Base-by-base conservation (phyloP, 352 stramenopile species). In the Pythium guiyangense region DNA sequence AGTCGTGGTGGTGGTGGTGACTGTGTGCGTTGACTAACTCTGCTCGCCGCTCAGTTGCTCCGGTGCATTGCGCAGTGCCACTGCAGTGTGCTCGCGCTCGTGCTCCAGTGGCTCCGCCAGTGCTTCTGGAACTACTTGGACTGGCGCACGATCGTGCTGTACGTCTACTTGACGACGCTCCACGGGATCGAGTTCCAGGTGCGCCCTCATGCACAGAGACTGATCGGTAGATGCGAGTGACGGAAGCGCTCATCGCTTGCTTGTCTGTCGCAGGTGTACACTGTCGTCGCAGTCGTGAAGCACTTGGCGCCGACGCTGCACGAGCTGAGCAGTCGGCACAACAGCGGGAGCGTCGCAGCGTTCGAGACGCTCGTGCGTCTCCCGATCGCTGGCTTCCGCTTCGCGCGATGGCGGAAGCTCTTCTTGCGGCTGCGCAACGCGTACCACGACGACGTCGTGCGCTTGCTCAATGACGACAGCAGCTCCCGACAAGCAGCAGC, bases 71-170 rank as follows among this genome's bases (percentile, higher is more conserved):
- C 70, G 22, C 65, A 73, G 11, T 84, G 73, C 12, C 58, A 77
- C 9, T 80, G 79, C 62, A 79, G 73, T 0, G 55, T 90, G 20
- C 47, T 76, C 15, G 64, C 63, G 17, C 58, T 90, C 4, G 62
- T 82, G 26, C 31, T 71, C 17, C 69, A 75, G 8, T 90, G 79
- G 79, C 63, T 82, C 8, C 58, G 54, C 11, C 79, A 90, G 53
- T 71, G 60, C 46, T 86, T 86, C 57, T 90, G 77, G 77, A 90
- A 88, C 53, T 86, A 84, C 25, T 72, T 90, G 10, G 70, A 82
- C 51, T 88, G 79, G 79, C 71, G 75, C 54, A 79, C 76, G 43
- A 67, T 88, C 25, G 62, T 84, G 2, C 44, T 80, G 18, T 77
- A 74, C 44, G 45, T 75, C 11, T 82, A 84, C 54, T 64, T 90